Percentiles rank a stretch among this genome's conserved stretches.
phyloP scores from a whole-genome alignment of 192 early-diverging fungal genomes.

The Anaeromyces robustus region DNA sequence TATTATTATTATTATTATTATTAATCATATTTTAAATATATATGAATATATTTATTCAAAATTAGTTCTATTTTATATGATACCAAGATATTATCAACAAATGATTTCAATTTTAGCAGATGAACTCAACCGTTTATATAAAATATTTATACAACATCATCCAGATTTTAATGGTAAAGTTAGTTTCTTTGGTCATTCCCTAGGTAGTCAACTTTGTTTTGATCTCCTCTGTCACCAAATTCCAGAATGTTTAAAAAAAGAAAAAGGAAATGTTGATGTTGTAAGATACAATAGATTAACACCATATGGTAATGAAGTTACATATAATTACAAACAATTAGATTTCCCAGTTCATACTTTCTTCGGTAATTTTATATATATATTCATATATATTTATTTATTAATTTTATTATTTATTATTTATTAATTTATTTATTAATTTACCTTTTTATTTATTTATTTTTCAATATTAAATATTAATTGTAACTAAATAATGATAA shows the following conservation, averaged over 20 bases:
- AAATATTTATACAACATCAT: slow-evolving; percentile 50
- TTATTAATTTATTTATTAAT: background rate
- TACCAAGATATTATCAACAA: slow-evolving; percentile 59
- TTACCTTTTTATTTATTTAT: background rate
- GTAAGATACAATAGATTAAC: slow-evolving; percentile 10
- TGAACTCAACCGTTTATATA: slow-evolving; percentile 64
- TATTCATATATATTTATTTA: background rate
- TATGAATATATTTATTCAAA: background rate
- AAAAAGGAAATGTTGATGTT: slow-evolving; percentile 14
- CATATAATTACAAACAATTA: slow-evolving; percentile 17
- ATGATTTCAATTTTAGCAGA: slow-evolving; percentile 62
- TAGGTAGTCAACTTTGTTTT: slow-evolving; percentile 61
- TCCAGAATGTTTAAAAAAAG: background rate
- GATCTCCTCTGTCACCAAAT: slow-evolving; percentile 63
- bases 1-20: background rate
- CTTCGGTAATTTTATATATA: slow-evolving; percentile 39
- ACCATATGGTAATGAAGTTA: slow-evolving; percentile 24
- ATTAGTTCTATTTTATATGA: slow-evolving; percentile 65
- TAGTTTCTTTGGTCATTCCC: slow-evolving; percentile 60
- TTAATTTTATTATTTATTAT: background rate
- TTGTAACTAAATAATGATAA: no score
- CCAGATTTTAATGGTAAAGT: slow-evolving; percentile 65
- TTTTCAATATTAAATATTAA: no score
- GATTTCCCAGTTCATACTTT: slow-evolving; percentile 58
- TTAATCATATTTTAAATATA: background rate